Base-by-base conservation (phyloP, 1,284 basidiomycete species). In the Trametes polyzona region DNA sequence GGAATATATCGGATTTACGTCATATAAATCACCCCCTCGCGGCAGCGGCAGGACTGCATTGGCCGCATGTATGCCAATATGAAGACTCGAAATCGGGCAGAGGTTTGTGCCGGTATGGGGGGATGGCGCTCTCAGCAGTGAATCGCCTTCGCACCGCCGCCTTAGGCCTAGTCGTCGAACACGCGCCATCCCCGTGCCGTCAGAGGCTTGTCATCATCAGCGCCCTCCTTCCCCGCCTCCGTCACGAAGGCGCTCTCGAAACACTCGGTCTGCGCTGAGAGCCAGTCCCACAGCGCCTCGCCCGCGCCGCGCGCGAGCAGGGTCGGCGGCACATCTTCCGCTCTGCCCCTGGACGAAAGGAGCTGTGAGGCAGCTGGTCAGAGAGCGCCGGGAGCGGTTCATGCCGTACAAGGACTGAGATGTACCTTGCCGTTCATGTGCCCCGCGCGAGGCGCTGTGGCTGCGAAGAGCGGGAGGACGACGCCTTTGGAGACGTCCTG, bases 281-380 rank as follows among this genome's bases (percentile, higher is more conserved):
- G 50, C 60, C 60, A 62, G 39, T 53, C 57, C 60, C 56, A 61
- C n/a, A 61, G 37, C 16, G 53, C 51, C 37, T 54, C 58, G 19
- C 46, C 51, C 1, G 55, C 54, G 24, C 54, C 49, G 1, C 51
- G 49, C 29, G 37, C 54, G 4, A 37, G 29, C 10, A 58, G 10
- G 19, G 2, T 2, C 14, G 29, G 35, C 1, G 48, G 59, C 24
- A 58, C n/a, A 11, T 49, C 52, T 1, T 69, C 71, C 3, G 70
- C 41, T 8, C 72, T 67, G 1, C 73, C 76, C 73, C 74, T 75
- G 1, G 74, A 74, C 11, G 70, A 57, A 10, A 70, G 47, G 33
- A 68, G 69, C 67, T 71, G 41, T 6, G 26, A 19, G 11, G 2
- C n/a, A 37, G 3, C 4, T 7, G n/a, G 4, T 29, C n/a, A 33